Conservation (phyloP, 345 rosid species). For the Citrus inodora region DNA sequence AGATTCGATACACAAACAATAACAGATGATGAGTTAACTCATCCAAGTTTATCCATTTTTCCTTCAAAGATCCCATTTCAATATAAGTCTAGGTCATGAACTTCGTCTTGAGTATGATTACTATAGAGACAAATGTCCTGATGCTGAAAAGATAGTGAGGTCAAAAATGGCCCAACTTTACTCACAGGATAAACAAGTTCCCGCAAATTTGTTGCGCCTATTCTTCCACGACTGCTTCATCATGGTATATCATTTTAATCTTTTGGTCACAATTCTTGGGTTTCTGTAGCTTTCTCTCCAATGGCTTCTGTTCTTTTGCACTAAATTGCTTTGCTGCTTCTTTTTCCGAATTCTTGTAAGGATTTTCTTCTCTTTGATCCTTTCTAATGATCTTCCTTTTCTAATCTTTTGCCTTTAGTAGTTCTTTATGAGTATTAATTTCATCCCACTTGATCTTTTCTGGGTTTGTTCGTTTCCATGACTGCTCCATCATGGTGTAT, state of each 20-base stretch:
- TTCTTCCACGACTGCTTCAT: conserved; percentile 50
- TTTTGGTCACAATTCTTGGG: neutral
- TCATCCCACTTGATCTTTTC: too few species aligned
- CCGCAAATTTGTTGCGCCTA: conserved; percentile 34
- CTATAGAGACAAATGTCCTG: conserved; percentile 35
- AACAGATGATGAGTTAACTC: neutral
- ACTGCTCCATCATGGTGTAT: too few species aligned
- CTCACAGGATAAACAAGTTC: conserved; percentile 16
- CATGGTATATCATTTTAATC: conserved; percentile 11
- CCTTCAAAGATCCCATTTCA: neutral
- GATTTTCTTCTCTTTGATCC: too few species aligned
- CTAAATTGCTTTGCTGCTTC: too few species aligned
- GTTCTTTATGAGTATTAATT: too few species aligned
- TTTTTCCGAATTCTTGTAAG: too few species aligned
- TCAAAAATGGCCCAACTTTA: conserved; percentile 22
- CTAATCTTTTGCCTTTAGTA: too few species aligned
- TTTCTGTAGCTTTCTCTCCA: neutral
- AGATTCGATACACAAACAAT: neutral
- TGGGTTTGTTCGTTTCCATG: too few species aligned
- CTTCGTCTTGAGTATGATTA: conserved; percentile 35
- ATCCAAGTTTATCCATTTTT: conserved; percentile 10
- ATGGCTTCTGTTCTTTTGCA: neutral
- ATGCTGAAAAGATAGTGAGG: conserved; percentile 35
- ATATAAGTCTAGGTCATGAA: neutral
- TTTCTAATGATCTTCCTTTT: too few species aligned